Base-by-base conservation (phyloP, 805 yeast species). In the Suhomyces vadensis region DNA sequence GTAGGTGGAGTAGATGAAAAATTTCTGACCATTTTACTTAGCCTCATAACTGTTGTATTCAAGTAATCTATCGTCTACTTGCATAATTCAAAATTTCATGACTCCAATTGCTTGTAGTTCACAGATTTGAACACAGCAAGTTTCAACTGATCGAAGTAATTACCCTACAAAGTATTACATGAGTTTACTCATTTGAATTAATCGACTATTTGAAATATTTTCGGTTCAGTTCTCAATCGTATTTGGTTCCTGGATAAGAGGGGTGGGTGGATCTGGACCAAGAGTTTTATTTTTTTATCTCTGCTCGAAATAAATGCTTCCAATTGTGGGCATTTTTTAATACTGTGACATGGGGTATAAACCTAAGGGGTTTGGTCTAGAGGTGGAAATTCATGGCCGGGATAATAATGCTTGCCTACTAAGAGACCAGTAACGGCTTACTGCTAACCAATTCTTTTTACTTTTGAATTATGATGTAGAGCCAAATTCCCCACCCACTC, bases 271-370 rank as follows among this genome's bases (percentile, higher is more conserved):
- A 29, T 29, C 20, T 29, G 20, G 33, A 6, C 33, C 11, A 29
- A 20, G n/a, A 3, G 8, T 29, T 29, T n/a, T 23, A 23, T 23
- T 29, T 29, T 29, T 16, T 29, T 29, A 29, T 14, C 8, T 29
- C 16, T 16, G 7, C 33, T 14, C 33, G 14, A 17, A 29, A 2
- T 17, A 29, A 20, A 20, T 29, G 33, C 33, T 8, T 29, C 14
- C 33, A 6, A 29, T 14, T 29, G 33, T 29, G 33, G 19, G 33
- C 20, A 29, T 29, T 29, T 29, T 29, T 29, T 23, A n/a, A n/a
- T n/a, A n/a, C n/a, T n/a, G n/a, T n/a, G 9, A 7, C 7, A 29
- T 4, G 20, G 14, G 6, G 16, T 29, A 20, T 29, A 16, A 16
- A 29, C 16, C 20, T 29, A 29, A 29, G 33, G 33, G 33, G 33